Conservation (phyloP, 768 basidiomycete species). For the Pleurotus giganteus region DNA sequence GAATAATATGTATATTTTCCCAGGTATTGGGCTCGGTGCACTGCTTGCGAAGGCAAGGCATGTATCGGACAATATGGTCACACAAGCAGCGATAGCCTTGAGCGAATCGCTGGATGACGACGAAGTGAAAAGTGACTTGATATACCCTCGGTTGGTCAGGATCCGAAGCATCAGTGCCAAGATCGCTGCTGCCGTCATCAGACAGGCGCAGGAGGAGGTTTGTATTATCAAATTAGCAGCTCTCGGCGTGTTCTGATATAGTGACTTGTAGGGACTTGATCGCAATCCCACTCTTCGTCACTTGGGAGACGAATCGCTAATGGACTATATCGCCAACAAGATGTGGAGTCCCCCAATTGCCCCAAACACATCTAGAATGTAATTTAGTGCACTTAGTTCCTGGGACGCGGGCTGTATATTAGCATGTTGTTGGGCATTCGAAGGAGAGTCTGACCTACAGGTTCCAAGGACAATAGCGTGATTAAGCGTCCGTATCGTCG, state of each 20-base stretch:
- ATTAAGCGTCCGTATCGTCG: slow-evolving; percentile 10
- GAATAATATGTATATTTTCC: slow-evolving; percentile 79
- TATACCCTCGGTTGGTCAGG: slow-evolving; percentile 69
- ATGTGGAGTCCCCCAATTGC: slow-evolving; percentile 50
- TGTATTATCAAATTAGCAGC: slow-evolving; percentile 15
- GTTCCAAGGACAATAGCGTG: neutral
- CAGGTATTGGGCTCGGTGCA: slow-evolving; percentile 59
- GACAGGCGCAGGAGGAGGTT: slow-evolving; percentile 64
- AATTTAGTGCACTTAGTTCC: neutral
- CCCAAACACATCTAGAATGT: slow-evolving; percentile 14
- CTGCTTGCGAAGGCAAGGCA: slow-evolving; percentile 56
- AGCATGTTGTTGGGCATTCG: no score
- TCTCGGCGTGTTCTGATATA: neutral
- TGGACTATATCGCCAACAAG: slow-evolving; percentile 49
- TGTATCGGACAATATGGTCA: slow-evolving; percentile 70
- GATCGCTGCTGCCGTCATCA: slow-evolving; percentile 62
- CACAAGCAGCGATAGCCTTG: slow-evolving; percentile 62
- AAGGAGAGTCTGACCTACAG: no score
- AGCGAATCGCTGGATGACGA: slow-evolving; percentile 53
- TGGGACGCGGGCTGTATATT: no score
- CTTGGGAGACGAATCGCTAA: slow-evolving; percentile 43
- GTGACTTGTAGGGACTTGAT: slow-evolving; percentile 35
- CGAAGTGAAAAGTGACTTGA: slow-evolving; percentile 50
- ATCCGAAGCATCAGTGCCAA: slow-evolving; percentile 64
- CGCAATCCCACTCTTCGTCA: slow-evolving; percentile 45